Percentiles rank a stretch among this genome's conserved stretches.
Conservation (phyloP, 2,329 filamentous ascomycete species). For the Trichoderma oligosporum region DNA sequence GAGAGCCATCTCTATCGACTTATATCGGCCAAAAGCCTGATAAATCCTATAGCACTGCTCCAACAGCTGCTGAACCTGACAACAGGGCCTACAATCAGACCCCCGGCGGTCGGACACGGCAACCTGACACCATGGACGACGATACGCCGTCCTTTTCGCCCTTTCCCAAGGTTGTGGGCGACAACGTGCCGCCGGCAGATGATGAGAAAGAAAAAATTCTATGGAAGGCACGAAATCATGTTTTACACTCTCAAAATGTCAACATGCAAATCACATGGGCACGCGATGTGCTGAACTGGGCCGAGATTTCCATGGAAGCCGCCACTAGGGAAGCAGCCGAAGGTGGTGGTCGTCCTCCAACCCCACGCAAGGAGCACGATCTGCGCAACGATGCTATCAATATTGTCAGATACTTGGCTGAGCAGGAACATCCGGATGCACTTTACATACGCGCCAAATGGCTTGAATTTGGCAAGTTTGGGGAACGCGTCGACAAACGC, state of each 20-base stretch:
- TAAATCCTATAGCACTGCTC: slow-evolving; percentile 6
- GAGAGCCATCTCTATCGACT: slow-evolving; percentile 44
- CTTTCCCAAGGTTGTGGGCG: slow-evolving; percentile 80
- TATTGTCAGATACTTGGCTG: slow-evolving; percentile 83
- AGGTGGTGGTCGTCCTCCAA: slow-evolving; percentile 57
- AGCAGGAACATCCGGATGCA: slow-evolving; percentile 88
- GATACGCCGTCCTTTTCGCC: slow-evolving; percentile 78
- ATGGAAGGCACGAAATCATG: slow-evolving; percentile 76
- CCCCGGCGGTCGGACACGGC: slow-evolving; percentile 32
- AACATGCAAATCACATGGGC: slow-evolving; percentile 97
- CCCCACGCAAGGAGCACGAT: slow-evolving; percentile 84
- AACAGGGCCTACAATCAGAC: slow-evolving; percentile 10
- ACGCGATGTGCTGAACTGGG: slow-evolving; percentile 83
- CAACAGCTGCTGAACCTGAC: not conserved
- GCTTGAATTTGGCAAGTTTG: slow-evolving; percentile 97
- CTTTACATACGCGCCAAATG: slow-evolving; percentile 94
- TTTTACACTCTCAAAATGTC: slow-evolving; percentile 89
- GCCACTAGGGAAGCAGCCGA: slow-evolving; percentile 59
- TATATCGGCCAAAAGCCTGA: slow-evolving; percentile 29
- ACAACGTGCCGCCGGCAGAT: slow-evolving; percentile 88
- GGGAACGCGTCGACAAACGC: slow-evolving; percentile 83
- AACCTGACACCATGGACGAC: slow-evolving; percentile 45
- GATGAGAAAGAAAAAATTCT: slow-evolving; percentile 90
- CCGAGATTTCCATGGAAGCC: slow-evolving; percentile 77
- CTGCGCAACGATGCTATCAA: slow-evolving; percentile 84